Percentiles rank a stretch among this genome's conserved stretches.
phyloP scores from a whole-genome alignment of 1,139 yeast genomes.

The Debaryomyces coudertii region DNA sequence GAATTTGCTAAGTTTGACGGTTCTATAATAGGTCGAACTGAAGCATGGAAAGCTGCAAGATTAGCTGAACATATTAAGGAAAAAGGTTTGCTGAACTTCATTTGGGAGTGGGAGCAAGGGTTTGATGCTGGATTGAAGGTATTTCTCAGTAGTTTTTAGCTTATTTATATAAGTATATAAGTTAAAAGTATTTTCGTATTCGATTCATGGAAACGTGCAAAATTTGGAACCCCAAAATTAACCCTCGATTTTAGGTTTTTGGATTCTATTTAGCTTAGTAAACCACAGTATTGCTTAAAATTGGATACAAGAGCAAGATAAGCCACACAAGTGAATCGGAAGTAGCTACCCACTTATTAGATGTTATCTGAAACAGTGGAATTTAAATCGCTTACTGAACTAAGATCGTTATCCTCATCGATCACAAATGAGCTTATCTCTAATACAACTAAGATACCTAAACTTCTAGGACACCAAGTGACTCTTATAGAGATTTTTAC shows the following conservation, averaged over 20 bases:
- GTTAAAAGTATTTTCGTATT: not conserved
- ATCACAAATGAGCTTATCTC: slow-evolving; percentile 12
- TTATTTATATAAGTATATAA: not conserved
- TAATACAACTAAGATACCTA: slow-evolving; percentile 16
- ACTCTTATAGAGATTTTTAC: slow-evolving; percentile 40
- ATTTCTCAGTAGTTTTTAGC: slow-evolving; percentile 20
- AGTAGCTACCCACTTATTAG: not conserved
- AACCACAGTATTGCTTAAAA: not conserved
- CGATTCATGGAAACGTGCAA: not conserved
- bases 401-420: slow-evolving; percentile 9
- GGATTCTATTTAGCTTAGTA: not conserved
- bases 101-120: slow-evolving; percentile 93
- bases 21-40: slow-evolving; percentile 71
- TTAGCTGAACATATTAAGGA: slow-evolving; percentile 57
- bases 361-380: slow-evolving; percentile 8
- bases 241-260: not conserved
- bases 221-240: not conserved
- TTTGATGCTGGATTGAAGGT: slow-evolving; percentile 60
- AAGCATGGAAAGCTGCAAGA: slow-evolving; percentile 62
- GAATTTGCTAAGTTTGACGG: slow-evolving; percentile 71
- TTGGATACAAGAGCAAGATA: not conserved
- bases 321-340: not conserved
- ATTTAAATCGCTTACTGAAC: slow-evolving; percentile 8
- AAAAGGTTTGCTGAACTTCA: slow-evolving; percentile 56
- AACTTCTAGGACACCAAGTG: slow-evolving; percentile 31